Conservation (phyloP, 768 basidiomycete species). For the Leucogyrophana mollusca region DNA sequence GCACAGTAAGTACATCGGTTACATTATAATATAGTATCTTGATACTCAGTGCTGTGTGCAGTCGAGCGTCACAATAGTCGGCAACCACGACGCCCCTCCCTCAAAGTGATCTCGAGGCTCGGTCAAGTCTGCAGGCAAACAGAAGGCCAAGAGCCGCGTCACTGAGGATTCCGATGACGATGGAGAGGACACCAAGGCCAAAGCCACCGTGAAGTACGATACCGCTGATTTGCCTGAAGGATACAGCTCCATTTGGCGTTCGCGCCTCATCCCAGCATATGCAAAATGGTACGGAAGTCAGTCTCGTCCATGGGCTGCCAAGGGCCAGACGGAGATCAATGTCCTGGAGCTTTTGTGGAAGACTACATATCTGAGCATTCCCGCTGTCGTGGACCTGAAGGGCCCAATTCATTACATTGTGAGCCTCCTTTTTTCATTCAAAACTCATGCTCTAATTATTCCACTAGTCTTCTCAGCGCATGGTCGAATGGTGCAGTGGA, state of each 20-base stretch:
- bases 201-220: neutral
- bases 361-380: neutral
- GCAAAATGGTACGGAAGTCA: constrained; percentile 1
- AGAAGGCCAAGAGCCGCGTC: too few species aligned
- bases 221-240: neutral
- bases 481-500: constrained; percentile 1
- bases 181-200: too few species aligned
- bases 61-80: too few species aligned
- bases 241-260: neutral
- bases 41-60: too few species aligned
- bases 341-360: constrained; percentile 1
- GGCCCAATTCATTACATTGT: constrained; percentile 1
- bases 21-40: too few species aligned
- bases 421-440: neutral
- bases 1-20: too few species aligned
- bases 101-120: too few species aligned
- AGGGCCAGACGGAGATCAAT: neutral
- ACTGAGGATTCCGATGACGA: too few species aligned
- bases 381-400: neutral
- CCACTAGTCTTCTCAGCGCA: neutral
- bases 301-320: neutral
- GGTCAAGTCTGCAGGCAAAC: too few species aligned
- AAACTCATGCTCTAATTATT: neutral
- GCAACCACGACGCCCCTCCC: too few species aligned
- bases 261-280: neutral